Evolutionary conservation across 306 rosid genomes (phyloP).

Genomic region (Fagus crenata): DNA sequence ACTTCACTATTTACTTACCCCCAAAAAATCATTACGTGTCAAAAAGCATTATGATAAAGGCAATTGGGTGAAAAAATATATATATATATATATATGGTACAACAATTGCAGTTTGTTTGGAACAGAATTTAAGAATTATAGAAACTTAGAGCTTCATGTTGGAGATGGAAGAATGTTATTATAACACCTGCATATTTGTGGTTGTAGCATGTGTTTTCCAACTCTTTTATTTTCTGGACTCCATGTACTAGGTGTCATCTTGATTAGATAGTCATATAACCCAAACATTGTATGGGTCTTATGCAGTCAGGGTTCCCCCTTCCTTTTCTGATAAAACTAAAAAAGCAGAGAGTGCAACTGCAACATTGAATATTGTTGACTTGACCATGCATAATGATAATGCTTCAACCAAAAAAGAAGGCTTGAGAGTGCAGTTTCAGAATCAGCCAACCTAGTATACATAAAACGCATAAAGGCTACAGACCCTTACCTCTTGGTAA

Average conservation of each 20-base stretch:
- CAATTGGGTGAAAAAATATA: neutral
- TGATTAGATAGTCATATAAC: neutral
- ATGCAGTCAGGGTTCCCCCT: neutral
- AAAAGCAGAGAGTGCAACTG: neutral
- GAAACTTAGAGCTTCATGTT: neutral
- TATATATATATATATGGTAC: neutral
- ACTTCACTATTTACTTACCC: no score
- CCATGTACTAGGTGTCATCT: neutral
- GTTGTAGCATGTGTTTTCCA: neutral
- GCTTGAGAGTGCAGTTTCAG: constrained; percentile 6
- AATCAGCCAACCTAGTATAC: constrained; percentile 21
- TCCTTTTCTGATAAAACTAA: constrained; percentile 15
- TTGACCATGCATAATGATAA: neutral
- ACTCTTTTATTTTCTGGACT: neutral
- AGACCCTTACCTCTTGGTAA: constrained; percentile 78
- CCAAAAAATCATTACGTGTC: neutral
- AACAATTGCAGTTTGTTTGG: neutral
- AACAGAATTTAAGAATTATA: neutral
- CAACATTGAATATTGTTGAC: neutral
- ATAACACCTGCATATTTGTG: constrained; percentile 1
- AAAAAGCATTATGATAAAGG: neutral
- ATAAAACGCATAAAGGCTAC: constrained; percentile 17
- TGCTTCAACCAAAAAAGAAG: neutral
- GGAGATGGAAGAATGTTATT: neutral
- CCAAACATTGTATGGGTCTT: neutral